Conservation (phyloP, 345 rosid genomes). For the Eucalyptus rudis region DNA sequence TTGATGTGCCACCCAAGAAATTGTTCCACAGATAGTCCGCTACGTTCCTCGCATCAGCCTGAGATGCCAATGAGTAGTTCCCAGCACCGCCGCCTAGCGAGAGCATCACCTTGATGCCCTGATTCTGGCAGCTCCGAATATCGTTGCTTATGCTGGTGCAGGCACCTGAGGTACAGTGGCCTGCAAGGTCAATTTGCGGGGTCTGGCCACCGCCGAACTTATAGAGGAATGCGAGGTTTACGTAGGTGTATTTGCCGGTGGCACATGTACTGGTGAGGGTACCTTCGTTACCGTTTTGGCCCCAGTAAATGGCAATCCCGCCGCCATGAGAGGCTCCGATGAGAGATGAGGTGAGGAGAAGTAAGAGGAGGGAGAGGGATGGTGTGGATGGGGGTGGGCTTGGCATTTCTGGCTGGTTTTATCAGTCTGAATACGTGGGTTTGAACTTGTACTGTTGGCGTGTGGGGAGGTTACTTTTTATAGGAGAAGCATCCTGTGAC, state of each 20-base stretch:
- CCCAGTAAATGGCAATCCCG: slow-evolving; percentile 29
- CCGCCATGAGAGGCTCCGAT: not conserved
- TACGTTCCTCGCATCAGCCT: slow-evolving; percentile 21
- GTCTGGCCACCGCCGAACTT: slow-evolving; percentile 35
- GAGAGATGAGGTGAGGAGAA: not conserved
- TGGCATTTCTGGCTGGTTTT: not conserved
- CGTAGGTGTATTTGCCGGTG: slow-evolving; percentile 24
- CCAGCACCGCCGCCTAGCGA: slow-evolving; percentile 42
- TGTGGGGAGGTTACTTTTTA: not conserved
- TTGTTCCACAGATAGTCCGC: slow-evolving; percentile 1
- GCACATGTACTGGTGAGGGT: slow-evolving; percentile 34
- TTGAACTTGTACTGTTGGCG: not conserved
- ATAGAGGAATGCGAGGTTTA: slow-evolving; percentile 42
- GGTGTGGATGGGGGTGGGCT: not conserved
- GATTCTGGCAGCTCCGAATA: slow-evolving; percentile 24
- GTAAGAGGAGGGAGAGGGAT: not conserved
- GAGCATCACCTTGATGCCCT: slow-evolving; percentile 41
- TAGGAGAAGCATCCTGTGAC: not conserved
- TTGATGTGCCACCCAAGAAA: not conserved
- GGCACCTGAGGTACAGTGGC: slow-evolving; percentile 31
- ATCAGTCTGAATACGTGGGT: not conserved
- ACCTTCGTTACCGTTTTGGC: slow-evolving; percentile 55
- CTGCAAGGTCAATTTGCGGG: slow-evolving; percentile 41
- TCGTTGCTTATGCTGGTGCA: slow-evolving; percentile 14
- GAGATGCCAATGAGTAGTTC: slow-evolving; percentile 22